Percentiles rank a stretch among this genome's conserved stretches.
phyloP scores from a whole-genome alignment of 495 filamentous ascomycete genomes.

The Hypoxylon subgilvum region DNA sequence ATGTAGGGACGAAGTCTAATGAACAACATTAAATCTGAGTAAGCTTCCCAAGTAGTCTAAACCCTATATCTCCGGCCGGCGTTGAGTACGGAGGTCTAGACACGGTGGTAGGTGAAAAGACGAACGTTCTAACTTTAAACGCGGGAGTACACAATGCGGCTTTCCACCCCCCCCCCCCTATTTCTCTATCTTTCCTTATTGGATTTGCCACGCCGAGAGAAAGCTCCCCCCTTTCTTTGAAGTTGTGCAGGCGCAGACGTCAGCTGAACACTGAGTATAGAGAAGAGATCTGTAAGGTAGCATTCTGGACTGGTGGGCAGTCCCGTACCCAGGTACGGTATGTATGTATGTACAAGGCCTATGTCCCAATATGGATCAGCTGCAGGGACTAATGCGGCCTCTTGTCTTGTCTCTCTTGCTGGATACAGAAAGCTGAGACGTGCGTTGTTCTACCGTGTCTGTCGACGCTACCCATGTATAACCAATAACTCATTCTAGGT shows the following conservation, averaged over 20 bases:
- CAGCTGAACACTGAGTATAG: slow-evolving; percentile 15
- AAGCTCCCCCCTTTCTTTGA: background rate
- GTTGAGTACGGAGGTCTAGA: background rate
- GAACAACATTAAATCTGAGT: background rate
- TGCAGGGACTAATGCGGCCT: slow-evolving; percentile 28
- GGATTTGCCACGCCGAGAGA: too few species aligned
- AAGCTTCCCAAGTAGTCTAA: slow-evolving; percentile 6
- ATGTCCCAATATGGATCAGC: slow-evolving; percentile 27
- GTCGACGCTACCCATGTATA: slow-evolving; percentile 2
- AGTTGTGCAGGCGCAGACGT: slow-evolving; percentile 1
- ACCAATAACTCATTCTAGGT: too few species aligned
- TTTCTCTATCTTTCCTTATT: slow-evolving; percentile 1
- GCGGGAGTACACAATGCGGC: too few species aligned
- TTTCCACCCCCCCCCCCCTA: background rate
- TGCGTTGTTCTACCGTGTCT: slow-evolving; percentile 12
- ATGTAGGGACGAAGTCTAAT: slow-evolving; percentile 5
- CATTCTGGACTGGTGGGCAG: slow-evolving; percentile 4
- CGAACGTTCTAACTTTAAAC: too few species aligned
- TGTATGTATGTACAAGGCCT: too few species aligned
- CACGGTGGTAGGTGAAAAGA: too few species aligned
- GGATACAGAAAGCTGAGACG: slow-evolving; percentile 18
- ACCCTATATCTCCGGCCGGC: slow-evolving; percentile 10
- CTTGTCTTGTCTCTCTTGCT: too few species aligned
- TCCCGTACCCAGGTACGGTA: slow-evolving; percentile 3
- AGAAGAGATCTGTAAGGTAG: slow-evolving; percentile 3